Evolutionary conservation across 2,329 filamentous ascomycete genomes (phyloP), one percentile per base, ranked within the genome.

Genomic region (Clonostachys byssicola): DNA sequence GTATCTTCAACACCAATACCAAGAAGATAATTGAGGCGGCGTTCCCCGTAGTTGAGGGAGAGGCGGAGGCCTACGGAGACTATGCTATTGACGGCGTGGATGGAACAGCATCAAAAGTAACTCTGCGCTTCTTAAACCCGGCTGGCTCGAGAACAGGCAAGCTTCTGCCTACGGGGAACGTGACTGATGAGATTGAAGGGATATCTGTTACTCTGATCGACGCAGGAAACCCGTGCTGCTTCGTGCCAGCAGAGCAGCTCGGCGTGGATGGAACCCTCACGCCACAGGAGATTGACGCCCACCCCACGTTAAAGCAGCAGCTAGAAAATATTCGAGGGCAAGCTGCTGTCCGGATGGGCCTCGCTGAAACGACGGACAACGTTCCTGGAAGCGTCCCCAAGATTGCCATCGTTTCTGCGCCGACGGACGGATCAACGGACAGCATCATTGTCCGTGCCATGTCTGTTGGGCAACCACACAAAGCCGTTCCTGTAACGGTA

Each of bases 1-100:
- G 77, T 47, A 80, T 89, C 36, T 73, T 77, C 56, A 90, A 91
- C 60, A 89, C 85, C 2, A 90, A 90, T 54, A 90, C 86, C 0
- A 66, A 67, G 16, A 88, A 88, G 57, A 61, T 83, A 20, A 80
- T 88, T 48, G 64, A 54, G 53, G 30, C 47, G 3, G 17, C 14
- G 12, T 39, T 39, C 12, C 14, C 14, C 14, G 7, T 39, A 12
- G 36, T 39, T 12, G 14, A 18, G 14, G 67, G 75, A 12, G 36
- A n/a, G 6, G 14, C 36, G 4, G 14, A n/a, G 8, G 14, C 14
- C 6, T 13, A 39, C 12, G 81, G 81, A 1, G 67, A 74, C 12
- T 83, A 81, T 55, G 60, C 67, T 1, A 83, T 86, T 43, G 81
- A 84, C 55, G 83, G 83, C 0, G 83, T 86, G 0, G 64, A 75